Conservation (phyloP, 2,329 filamentous ascomycete genomes). For the Colletotrichum karsti region DNA sequence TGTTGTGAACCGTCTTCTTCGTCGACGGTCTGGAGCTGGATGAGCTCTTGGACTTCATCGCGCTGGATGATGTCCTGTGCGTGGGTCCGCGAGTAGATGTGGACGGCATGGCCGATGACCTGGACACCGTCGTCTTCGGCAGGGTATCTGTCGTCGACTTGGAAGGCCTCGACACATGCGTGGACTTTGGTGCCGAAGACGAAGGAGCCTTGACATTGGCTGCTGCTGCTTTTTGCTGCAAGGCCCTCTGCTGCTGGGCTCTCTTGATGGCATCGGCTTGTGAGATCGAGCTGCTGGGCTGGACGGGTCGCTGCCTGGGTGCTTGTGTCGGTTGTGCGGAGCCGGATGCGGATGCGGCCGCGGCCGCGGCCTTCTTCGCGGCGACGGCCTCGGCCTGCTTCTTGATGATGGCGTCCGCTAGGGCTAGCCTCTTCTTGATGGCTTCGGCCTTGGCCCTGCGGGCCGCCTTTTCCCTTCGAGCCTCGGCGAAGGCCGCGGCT, state of each 20-base stretch:
- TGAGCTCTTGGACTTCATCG: background rate
- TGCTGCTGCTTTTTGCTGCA: background rate
- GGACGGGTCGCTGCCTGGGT: background rate
- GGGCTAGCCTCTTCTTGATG: background rate
- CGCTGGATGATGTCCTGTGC: background rate
- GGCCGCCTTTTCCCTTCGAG: background rate
- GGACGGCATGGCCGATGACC: background rate
- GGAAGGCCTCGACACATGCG: background rate
- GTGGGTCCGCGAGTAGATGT: background rate
- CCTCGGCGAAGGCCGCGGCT: background rate
- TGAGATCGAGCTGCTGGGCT: background rate
- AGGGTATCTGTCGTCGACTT: too few relatives aligned
- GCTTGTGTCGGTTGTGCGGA: too few relatives aligned
- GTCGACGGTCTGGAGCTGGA: background rate
- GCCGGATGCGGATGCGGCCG: too few relatives aligned
- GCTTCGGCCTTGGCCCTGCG: background rate
- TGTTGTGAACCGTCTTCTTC: slow-evolving; percentile 4
- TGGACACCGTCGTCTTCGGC: too few relatives aligned
- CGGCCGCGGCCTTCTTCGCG: background rate
- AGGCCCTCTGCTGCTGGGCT: background rate
- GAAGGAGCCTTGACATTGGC: background rate
- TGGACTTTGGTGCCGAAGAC: background rate
- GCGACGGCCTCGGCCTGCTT: background rate
- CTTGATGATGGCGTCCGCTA: background rate
- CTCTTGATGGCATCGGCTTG: background rate